Evolutionary conservation across 148 eudicot species (phyloP).

Genomic region (Spergularia bocconei): DNA sequence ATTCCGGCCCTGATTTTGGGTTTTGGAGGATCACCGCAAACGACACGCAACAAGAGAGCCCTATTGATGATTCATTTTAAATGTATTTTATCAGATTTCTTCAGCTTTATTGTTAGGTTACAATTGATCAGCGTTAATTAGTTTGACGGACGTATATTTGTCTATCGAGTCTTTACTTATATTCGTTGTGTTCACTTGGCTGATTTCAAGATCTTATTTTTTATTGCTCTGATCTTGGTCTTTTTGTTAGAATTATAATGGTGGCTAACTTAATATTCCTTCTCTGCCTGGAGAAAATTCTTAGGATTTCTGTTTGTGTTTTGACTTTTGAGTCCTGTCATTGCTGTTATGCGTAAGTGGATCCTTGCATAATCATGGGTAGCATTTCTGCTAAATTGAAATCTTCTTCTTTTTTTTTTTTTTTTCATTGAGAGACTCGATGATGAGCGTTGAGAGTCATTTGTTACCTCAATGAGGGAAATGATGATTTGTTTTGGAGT

Average conservation of each 20-base stretch:
- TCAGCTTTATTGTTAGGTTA: no score
- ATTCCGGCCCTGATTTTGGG: no score
- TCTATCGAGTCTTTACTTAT: not conserved
- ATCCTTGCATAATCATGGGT: no score
- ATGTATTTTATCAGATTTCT: no score
- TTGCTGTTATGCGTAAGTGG: not conserved
- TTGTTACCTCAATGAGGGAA: no score
- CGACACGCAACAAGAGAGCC: no score
- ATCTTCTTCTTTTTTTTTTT: no score
- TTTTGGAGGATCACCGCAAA: no score
- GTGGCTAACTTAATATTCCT: not conserved
- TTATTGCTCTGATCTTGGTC: not conserved
- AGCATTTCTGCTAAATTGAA: fast-evolving
- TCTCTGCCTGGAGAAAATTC: not conserved
- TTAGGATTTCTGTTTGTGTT: not conserved
- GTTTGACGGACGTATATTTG: not conserved
- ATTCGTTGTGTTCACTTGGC: not conserved
- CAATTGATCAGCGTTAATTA: not conserved
- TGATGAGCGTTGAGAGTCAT: no score
- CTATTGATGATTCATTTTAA: no score
- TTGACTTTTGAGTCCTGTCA: not conserved
- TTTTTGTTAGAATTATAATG: not conserved
- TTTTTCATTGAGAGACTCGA: no score
- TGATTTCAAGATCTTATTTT: not conserved
- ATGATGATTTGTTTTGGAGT: no score